These are phyloP conservation scores for Hypoxylon sp. DNA, from an alignment of 2,329 filamentous ascomycete genomes.

Conservation along the genomic window DNA sequence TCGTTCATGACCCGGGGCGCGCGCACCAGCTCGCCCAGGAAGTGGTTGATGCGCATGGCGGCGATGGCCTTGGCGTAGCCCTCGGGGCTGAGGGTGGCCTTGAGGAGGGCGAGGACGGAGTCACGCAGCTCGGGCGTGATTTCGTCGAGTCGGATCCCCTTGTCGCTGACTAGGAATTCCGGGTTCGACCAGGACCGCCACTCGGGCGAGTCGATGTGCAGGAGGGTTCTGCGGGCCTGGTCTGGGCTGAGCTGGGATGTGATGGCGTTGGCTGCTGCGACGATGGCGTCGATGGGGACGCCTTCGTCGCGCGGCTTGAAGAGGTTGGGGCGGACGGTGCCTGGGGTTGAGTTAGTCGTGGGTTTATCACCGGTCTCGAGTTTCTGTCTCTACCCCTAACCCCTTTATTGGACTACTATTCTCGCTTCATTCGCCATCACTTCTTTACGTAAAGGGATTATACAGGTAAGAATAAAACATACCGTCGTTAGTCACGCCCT, in stretches of 20 bases:
- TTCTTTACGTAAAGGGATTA: slow-evolving; percentile 1
- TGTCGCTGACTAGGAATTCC: slow-evolving; percentile 78
- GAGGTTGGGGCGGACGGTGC: slow-evolving; percentile 66
- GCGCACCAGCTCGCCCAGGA: slow-evolving; percentile 77
- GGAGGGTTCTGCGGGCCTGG: slow-evolving; percentile 65
- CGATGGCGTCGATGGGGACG: slow-evolving; percentile 71
- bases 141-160: slow-evolving; percentile 80
- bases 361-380: not conserved
- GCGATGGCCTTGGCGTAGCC: slow-evolving; percentile 79
- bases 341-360: slow-evolving; percentile 52
- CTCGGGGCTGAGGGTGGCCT: slow-evolving; percentile 74
- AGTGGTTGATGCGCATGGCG: slow-evolving; percentile 82
- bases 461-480: slow-evolving; percentile 40
- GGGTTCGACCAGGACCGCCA: slow-evolving; percentile 82
- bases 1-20: slow-evolving; percentile 78
- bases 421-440: not conserved
- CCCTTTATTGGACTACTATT: not conserved
- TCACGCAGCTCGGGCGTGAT: slow-evolving; percentile 59
- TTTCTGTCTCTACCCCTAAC: slow-evolving; percentile 2
- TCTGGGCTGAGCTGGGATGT: slow-evolving; percentile 63
- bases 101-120: slow-evolving; percentile 69
- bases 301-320: slow-evolving; percentile 75
- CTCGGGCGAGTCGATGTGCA: slow-evolving; percentile 78
- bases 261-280: slow-evolving; percentile 64
- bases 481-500: slow-evolving; percentile 79